Percentiles rank a stretch among this genome's conserved stretches.
phyloP scores from a whole-genome alignment of 306 rosid species.

The Abrus pulchellus region DNA sequence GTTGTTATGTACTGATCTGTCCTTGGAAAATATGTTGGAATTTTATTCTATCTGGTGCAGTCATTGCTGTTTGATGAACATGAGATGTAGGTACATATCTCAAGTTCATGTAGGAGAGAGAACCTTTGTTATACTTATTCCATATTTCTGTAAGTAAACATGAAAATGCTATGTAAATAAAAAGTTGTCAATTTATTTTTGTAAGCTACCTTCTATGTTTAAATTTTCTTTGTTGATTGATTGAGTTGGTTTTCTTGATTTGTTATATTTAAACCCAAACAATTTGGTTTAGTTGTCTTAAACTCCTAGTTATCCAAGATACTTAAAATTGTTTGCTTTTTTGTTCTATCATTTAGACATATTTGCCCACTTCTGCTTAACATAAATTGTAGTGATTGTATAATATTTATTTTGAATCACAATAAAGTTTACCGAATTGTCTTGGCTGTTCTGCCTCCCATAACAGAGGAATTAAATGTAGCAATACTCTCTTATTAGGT shows the following conservation, averaged over 20 bases:
- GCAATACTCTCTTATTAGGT: neutral
- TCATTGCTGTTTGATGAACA: constrained; percentile 25
- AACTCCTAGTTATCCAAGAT: neutral
- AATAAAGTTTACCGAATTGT: neutral
- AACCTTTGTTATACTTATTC: neutral
- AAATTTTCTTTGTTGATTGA: neutral
- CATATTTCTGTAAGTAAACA: constrained; percentile 5
- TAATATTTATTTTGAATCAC: neutral
- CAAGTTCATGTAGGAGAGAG: neutral
- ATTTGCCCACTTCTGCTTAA: constrained; percentile 1
- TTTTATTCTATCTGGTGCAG: neutral
- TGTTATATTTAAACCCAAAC: neutral
- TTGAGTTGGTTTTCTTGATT: constrained; percentile 11
- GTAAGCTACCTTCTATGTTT: neutral
- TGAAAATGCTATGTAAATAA: neutral
- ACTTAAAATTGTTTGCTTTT: constrained; percentile 18
- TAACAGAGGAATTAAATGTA: neutral
- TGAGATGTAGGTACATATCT: neutral
- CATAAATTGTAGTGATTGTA: neutral
- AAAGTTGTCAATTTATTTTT: neutral
- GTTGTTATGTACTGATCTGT: neutral
- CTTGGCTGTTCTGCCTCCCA: neutral
- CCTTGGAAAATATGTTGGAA: neutral
- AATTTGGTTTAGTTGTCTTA: neutral
- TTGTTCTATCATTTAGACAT: constrained; percentile 10